phyloP scores from a whole-genome alignment of 805 yeast genomes.

The Suhomyces prunicola region DNA sequence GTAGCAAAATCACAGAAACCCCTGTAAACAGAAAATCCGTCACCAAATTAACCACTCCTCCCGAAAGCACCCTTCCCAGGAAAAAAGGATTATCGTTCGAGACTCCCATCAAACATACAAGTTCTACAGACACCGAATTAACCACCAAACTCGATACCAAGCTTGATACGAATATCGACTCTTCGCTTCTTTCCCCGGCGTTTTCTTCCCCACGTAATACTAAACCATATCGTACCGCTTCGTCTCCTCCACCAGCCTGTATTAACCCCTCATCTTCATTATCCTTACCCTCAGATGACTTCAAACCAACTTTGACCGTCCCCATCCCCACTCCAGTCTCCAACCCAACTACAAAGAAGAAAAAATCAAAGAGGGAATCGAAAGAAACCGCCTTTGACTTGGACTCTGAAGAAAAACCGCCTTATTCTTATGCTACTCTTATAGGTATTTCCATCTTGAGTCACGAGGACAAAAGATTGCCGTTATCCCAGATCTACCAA shows the following conservation, averaged over 20 bases:
- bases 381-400: conserved; percentile 42
- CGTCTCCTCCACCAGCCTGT: conserved; percentile 13
- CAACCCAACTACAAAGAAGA: conserved; percentile 16
- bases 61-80: conserved; percentile 20
- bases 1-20: conserved; percentile 19
- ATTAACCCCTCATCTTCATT: conserved; percentile 13
- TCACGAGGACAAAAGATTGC: conserved; percentile 51
- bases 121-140: neutral
- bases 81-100: conserved; percentile 15
- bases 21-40: conserved; percentile 18
- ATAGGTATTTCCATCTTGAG: conserved; percentile 91
- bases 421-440: conserved; percentile 88
- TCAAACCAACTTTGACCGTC: conserved; percentile 8
- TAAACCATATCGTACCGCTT: neutral
- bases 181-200: conserved; percentile 36
- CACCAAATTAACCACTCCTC: conserved; percentile 37
- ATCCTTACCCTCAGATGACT: conserved; percentile 4
- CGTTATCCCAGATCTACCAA: conserved; percentile 67
- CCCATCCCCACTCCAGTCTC: neutral
- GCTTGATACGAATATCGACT: neutral
- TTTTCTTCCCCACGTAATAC: conserved; percentile 48
- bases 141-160: neutral
- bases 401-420: conserved; percentile 71
- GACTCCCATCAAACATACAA: conserved; percentile 11
- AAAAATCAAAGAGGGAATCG: conserved; percentile 25